Percentiles rank a stretch among this genome's conserved stretches.
These are phyloP conservation scores for Fusarium newnesense DNA, from an alignment of 2,329 filamentous ascomycete genomes.

Conservation along the genomic window DNA sequence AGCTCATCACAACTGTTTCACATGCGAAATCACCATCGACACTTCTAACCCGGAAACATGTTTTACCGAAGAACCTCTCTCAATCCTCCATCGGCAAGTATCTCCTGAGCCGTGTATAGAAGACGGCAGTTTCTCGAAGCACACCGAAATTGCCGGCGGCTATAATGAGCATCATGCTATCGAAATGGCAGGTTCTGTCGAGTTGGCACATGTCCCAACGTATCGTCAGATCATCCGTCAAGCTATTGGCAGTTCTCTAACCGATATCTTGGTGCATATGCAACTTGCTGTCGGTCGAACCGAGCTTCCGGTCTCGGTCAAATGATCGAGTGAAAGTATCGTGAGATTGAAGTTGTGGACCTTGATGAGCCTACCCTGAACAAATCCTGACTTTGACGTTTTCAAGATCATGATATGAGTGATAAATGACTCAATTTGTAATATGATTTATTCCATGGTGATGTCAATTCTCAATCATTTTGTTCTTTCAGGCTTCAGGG, in stretches of 20 bases:
- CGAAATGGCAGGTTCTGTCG: not conserved
- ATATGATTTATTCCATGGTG: too few species aligned
- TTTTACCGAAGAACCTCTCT: not conserved
- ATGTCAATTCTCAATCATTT: too few species aligned
- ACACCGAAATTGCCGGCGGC: slow-evolving; percentile 5
- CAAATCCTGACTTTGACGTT: accelerated
- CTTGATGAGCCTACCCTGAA: slow-evolving; percentile 7
- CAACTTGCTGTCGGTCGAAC: not conserved
- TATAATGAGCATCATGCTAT: slow-evolving; percentile 16
- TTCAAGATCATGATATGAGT: too few species aligned
- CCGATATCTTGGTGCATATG: not conserved
- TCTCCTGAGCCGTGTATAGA: not conserved
- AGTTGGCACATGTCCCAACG: not conserved
- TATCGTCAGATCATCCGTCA: slow-evolving; percentile 30
- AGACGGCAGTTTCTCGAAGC: not conserved
- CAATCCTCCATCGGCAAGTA: not conserved
- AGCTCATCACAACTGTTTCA: not conserved
- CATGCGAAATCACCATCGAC: not conserved
- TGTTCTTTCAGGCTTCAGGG: too few species aligned
- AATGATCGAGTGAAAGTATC: not conserved
- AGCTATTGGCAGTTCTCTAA: not conserved
- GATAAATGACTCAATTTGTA: too few species aligned
- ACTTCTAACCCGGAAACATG: not conserved
- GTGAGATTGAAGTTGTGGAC: not conserved
- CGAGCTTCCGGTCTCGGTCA: not conserved